Percentiles rank a stretch among this genome's conserved stretches.
These are phyloP conservation scores for Termitomyces heimii DNA, from an alignment of 768 basidiomycete genomes.

Conservation along the genomic window DNA sequence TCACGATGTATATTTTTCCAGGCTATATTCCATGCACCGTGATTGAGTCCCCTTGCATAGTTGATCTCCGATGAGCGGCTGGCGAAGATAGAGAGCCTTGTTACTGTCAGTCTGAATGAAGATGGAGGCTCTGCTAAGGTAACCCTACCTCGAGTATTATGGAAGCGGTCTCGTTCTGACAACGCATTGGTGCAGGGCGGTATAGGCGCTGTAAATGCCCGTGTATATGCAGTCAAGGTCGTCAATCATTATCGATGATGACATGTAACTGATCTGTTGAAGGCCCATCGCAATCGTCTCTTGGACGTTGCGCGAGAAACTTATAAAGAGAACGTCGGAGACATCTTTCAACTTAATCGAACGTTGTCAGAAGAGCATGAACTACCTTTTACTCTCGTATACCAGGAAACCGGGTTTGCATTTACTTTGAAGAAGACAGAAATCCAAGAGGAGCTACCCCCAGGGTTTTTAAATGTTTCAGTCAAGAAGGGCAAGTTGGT, in stretches of 20 bases:
- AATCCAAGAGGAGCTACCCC: conserved; percentile 61
- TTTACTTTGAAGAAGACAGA: conserved; percentile 66
- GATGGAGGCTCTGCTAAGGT: conserved; percentile 60
- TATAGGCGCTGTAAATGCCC: conserved; percentile 66
- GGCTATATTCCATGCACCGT: not conserved
- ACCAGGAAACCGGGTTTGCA: conserved; percentile 70
- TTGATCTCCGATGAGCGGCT: conserved; percentile 75
- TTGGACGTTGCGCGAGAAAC: conserved; percentile 95
- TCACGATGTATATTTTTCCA: conserved; percentile 37
- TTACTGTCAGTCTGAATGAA: conserved; percentile 69
- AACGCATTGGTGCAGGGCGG: conserved; percentile 45
- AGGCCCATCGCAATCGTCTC: conserved; percentile 76
- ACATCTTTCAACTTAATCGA: conserved; percentile 69
- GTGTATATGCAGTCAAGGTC: conserved; percentile 81
- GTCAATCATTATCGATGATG: not conserved
- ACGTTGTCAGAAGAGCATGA: conserved; percentile 55
- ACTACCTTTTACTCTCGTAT: conserved; percentile 60
- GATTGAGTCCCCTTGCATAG: conserved; percentile 23
- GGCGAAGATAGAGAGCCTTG: conserved; percentile 49
- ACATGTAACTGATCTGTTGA: not conserved
- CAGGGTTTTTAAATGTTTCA: conserved; percentile 63
- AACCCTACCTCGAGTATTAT: not conserved
- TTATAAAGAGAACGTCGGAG: conserved; percentile 87
- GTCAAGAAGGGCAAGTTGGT: conserved; percentile 65
- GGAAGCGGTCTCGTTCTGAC: not conserved